phyloP scores from a whole-genome alignment of 2,329 filamentous ascomycete species.

The Ophiocordyceps australis region DNA sequence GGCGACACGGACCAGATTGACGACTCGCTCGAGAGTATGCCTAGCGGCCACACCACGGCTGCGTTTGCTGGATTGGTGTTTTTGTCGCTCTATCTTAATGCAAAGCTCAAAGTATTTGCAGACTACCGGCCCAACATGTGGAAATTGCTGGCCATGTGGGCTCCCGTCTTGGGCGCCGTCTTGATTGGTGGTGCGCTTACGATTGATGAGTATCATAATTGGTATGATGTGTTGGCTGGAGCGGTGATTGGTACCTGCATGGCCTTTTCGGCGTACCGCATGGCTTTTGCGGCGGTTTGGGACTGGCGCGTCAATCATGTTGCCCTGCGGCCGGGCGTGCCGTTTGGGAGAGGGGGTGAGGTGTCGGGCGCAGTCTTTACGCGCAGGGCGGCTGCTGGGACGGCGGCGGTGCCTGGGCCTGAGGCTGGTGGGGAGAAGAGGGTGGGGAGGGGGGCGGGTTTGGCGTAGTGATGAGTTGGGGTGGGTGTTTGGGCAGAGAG shows the following conservation, averaged over 20 bases:
- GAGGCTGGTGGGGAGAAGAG: too few relatives aligned
- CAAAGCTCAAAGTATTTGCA: constrained; percentile 51
- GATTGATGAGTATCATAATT: constrained; percentile 49
- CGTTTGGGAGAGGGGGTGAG: constrained; percentile 5
- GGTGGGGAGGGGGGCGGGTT: too few relatives aligned
- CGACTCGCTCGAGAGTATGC: constrained; percentile 45
- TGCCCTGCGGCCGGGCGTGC: constrained; percentile 26
- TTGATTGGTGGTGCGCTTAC: constrained; percentile 43
- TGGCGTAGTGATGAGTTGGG: too few relatives aligned
- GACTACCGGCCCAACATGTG: constrained; percentile 49
- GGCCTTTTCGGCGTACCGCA: constrained; percentile 45
- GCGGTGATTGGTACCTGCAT: constrained; percentile 42
- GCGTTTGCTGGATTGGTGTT: constrained; percentile 47
- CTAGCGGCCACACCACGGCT: constrained; percentile 48
- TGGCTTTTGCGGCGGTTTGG: constrained; percentile 50
- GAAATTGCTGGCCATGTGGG: constrained; percentile 40
- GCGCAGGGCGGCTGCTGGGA: too few relatives aligned
- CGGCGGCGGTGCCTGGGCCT: too few relatives aligned
- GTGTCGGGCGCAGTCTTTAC: constrained; percentile 7
- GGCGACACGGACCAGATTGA: constrained; percentile 35
- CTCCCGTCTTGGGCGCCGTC: constrained; percentile 40
- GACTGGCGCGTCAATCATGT: constrained; percentile 54
- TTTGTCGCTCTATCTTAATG: constrained; percentile 50
- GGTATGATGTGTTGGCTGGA: constrained; percentile 51
- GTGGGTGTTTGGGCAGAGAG: too few relatives aligned